A percentile compares a stretch with the other conserved stretches of the same genome.
phyloP scores from a whole-genome alignment of 768 basidiomycete genomes.

The Boletus huronensis region DNA sequence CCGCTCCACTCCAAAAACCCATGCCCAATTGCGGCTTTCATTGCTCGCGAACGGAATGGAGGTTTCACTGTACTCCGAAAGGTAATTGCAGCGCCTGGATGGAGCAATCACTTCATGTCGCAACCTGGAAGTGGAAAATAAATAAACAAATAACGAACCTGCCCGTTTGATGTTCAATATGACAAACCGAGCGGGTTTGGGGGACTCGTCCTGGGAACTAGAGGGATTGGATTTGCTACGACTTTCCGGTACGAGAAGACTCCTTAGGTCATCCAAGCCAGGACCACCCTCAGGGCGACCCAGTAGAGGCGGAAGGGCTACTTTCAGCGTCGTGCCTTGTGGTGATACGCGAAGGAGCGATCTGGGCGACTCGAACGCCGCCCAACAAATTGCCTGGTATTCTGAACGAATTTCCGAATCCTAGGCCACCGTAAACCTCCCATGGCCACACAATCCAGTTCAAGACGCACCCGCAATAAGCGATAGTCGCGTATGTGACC shows the following conservation, averaged over 20 bases:
- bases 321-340: conserved; percentile 29
- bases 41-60: conserved; percentile 27
- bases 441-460: not conserved
- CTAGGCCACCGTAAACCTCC: conserved; percentile 27
- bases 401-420: conserved; percentile 44
- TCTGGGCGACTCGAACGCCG: conserved; percentile 44
- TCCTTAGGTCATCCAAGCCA: conserved; percentile 31
- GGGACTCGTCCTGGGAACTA: conserved; percentile 2
- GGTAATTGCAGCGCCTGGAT: conserved; percentile 15
- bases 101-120: not conserved
- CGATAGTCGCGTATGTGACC: conserved; percentile 45
- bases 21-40: conserved; percentile 30
- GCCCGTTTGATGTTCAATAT: conserved; percentile 21
- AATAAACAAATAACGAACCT: conserved; percentile 19
- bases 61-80: conserved; percentile 25
- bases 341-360: conserved; percentile 37
- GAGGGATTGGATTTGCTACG: not conserved
- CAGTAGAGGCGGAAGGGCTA: conserved; percentile 26
- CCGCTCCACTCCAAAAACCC: conserved; percentile 33
- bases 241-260: conserved; percentile 24
- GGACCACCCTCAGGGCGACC: conserved; percentile 31
- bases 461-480: conserved; percentile 38
- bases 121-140: not conserved
- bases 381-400: conserved; percentile 43
- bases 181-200: conserved; percentile 8